Base-by-base conservation (phyloP, 495 filamentous ascomycete genomes). In the Bacidia rubella region DNA sequence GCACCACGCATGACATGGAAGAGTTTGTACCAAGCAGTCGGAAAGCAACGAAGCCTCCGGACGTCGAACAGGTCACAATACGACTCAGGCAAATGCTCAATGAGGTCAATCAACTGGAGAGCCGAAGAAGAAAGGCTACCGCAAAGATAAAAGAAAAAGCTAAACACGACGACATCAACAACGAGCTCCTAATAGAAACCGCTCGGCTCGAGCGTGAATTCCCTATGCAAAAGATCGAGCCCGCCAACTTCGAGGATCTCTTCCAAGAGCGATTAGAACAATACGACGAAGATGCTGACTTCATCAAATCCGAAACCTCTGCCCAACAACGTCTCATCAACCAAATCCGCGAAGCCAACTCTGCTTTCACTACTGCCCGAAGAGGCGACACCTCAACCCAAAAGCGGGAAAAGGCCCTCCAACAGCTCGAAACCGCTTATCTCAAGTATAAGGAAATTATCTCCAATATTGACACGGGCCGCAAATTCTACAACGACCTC, bases 401-500 rank as follows among this genome's bases (percentile, higher is more conserved):
- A 45, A 86, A 94, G 57, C 77, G 92, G 21, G 90, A 96, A 60
- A 77, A 80, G 55, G 88, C 88, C 0, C 67, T 98, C 22, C 92
- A 98, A 64, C 79, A 79, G 40, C 73, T 98, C 20, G 90, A 97
- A 63, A 92, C 88, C 51, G 92, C 87, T 9, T 95, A 93, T 63
- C 75, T 86, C 66, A 92, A 88, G 67, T 96, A 96, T 67, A 93
- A 92, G 66, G 90, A 98, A 65, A 83, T 96, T 49, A 79, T 93
- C 40, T 84, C 76, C 40, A 93, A 97, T 60, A 68, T 95, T 0
- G 87, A 96, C 51, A 85, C 83, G 0, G 92, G 87, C 1, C 69
- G 90, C 40, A 95, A 94, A 60, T 98, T 98, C 64, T 98, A 97
- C 69, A 97, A 98, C 62, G 90, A 96, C 60, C 75, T 98, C 1